Conservation (phyloP, 2,329 filamentous ascomycete genomes). For the Fusarium duplospermum region DNA sequence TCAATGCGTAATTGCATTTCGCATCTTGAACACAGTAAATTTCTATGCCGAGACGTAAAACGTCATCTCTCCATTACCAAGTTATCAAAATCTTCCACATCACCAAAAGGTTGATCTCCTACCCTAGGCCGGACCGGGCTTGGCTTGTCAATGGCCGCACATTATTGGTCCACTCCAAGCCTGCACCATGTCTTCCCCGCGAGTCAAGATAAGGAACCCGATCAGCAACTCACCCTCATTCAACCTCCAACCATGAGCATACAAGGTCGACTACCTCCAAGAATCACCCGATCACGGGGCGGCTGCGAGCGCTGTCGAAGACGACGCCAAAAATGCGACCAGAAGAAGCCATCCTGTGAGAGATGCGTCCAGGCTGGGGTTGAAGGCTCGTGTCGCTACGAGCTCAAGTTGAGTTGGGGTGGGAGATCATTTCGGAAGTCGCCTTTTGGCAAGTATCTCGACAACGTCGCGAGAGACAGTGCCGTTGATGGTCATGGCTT, state of each 20-base stretch:
- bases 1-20: no score
- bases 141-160: background rate
- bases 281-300: conserved; percentile 20
- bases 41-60: no score
- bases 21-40: no score
- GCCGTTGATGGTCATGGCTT: conserved; percentile 7
- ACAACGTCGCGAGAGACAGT: conserved; percentile 3
- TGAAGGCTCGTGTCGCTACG: conserved; percentile 19
- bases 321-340: conserved; percentile 34
- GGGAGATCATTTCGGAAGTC: conserved; percentile 30
- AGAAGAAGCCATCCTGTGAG: conserved; percentile 27
- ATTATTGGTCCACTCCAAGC: background rate
- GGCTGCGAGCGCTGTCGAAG: conserved; percentile 30
- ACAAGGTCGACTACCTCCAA: background rate
- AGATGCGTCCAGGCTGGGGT: conserved; percentile 14
- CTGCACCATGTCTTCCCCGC: background rate
- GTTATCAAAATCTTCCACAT: no score
- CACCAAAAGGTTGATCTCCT: background rate
- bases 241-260: background rate
- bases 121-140: background rate
- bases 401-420: conserved; percentile 24
- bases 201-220: background rate
- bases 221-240: background rate
- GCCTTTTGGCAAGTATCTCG: conserved; percentile 21
- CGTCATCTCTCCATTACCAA: no score